These are phyloP conservation scores for Spathaspora sp. DNA, from an alignment of 805 yeast species.

Conservation along the genomic window DNA sequence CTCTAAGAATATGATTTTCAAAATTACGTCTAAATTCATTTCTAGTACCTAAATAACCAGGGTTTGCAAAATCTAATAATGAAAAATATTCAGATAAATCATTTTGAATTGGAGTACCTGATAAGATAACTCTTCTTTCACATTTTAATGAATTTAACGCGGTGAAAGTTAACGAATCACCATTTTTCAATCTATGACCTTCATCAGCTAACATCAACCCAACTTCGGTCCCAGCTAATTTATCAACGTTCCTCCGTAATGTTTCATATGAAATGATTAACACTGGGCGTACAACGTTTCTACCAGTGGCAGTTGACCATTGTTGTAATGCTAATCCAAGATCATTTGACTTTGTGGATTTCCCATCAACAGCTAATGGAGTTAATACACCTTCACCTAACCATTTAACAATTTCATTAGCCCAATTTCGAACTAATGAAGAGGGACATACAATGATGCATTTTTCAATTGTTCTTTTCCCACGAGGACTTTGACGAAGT, in stretches of 20 bases:
- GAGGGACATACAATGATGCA: constrained; percentile 95
- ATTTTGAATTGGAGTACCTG: constrained; percentile 97
- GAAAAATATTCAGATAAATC: constrained; percentile 94
- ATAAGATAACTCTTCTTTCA: constrained; percentile 82
- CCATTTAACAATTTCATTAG: constrained; percentile 94
- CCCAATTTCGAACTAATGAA: constrained; percentile 92
- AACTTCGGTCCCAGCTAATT: constrained; percentile 69
- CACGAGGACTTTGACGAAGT: constrained; percentile 83
- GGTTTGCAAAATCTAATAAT: constrained; percentile 86
- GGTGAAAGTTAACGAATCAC: constrained; percentile 87
- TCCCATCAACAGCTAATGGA: constrained; percentile 91
- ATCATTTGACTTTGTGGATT: constrained; percentile 66
- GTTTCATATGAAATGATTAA: constrained; percentile 94
- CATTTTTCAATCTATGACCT: constrained; percentile 51
- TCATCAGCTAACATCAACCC: constrained; percentile 72
- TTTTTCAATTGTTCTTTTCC: constrained; percentile 78
- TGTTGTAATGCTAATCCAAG: constrained; percentile 63
- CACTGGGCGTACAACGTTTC: constrained; percentile 89
- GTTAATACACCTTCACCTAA: constrained; percentile 86
- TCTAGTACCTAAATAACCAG: constrained; percentile 85
- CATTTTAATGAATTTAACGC: constrained; percentile 82
- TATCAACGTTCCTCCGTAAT: constrained; percentile 76
- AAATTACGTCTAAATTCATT: constrained; percentile 79
- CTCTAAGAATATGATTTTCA: constrained; percentile 74
- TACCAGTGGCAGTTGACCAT: constrained; percentile 88